Base-by-base conservation (phyloP, 257 asterid species). In the Nyctanthes arbortristis region DNA sequence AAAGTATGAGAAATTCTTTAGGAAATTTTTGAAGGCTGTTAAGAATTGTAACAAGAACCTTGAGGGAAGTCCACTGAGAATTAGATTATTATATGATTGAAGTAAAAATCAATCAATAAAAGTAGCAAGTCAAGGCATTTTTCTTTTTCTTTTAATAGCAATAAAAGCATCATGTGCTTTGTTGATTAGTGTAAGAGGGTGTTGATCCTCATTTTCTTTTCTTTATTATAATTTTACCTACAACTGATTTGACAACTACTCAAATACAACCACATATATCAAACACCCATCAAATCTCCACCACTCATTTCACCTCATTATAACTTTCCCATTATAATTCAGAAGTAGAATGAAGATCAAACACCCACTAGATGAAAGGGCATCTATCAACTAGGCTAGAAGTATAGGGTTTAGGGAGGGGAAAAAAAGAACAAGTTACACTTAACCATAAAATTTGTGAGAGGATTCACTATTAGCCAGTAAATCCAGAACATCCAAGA, bases 361-460 rank as follows among this genome's bases (percentile, higher is more conserved):
- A 22, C 14, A 66, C 11, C 29, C 3, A 34, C n/a, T n/a, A n/a
- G n/a, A n/a, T n/a, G n/a, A n/a, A n/a, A n/a, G n/a, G n/a, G n/a
- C n/a, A n/a, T n/a, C n/a, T n/a, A n/a, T n/a, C n/a, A n/a, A n/a
- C n/a, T n/a, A 68, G 31, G 63, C 33, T 36, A 58, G 33, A 57
- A 40, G 14, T 36, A 47, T 60, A 31, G 36, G 32, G 2, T 56
- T 52, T 1, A 52, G 24, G 31, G 16, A 24, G 22, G 69, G 29
- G 30, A 49, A 66, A 20, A 22, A n/a, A 5, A 63, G 14, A 16
- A 37, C 14, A n/a, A n/a, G n/a, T n/a, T 58, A 47, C 55, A n/a
- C 18, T 52, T 57, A 64, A 72, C 55, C 52, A 63, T 61, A 55
- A 6, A 45, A 67, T 67, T n/a, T 24, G 5, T 18, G 32, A 32